Conservation (phyloP, 2,329 filamentous ascomycete genomes). For the Colletotrichum sp. region DNA sequence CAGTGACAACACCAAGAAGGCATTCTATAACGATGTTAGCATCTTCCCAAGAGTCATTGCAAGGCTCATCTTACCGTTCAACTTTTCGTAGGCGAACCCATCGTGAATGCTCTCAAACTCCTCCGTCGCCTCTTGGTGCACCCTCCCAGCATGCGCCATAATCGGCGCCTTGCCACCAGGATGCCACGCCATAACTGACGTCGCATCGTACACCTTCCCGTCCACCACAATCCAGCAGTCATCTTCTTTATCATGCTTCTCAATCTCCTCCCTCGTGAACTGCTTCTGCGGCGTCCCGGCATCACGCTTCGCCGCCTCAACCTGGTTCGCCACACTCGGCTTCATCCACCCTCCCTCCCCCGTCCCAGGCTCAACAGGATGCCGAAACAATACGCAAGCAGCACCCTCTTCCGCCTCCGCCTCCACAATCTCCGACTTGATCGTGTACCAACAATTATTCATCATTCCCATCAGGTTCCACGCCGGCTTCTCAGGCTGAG, state of each 20-base stretch:
- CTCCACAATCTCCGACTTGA: slow-evolving; percentile 42
- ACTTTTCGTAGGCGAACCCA: slow-evolving; percentile 52
- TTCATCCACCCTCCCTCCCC: slow-evolving; percentile 56
- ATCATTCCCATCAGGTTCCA: slow-evolving; percentile 60
- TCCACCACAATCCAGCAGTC: slow-evolving; percentile 60
- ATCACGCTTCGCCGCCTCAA: slow-evolving; percentile 47
- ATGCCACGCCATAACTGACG: slow-evolving; percentile 51
- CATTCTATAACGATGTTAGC: slow-evolving; percentile 42
- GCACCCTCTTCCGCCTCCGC: slow-evolving; percentile 31
- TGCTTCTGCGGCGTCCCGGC: slow-evolving; percentile 49
- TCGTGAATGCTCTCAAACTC: slow-evolving; percentile 57
- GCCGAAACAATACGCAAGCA: slow-evolving; percentile 42
- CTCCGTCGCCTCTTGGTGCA: slow-evolving; percentile 51
- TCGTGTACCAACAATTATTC: slow-evolving; percentile 56
- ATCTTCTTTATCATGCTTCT: slow-evolving; percentile 50
- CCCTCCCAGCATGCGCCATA: slow-evolving; percentile 51
- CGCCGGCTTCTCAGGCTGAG: slow-evolving; percentile 45
- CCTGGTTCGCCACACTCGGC: slow-evolving; percentile 45
- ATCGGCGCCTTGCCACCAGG: slow-evolving; percentile 53
- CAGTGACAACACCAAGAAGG: slow-evolving; percentile 49
- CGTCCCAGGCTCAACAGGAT: slow-evolving; percentile 48
- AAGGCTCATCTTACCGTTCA: slow-evolving; percentile 36
- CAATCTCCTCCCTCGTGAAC: slow-evolving; percentile 57
- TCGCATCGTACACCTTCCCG: slow-evolving; percentile 54
- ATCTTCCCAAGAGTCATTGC: neutral